A percentile compares a stretch with the other conserved stretches of the same genome.
These are phyloP conservation scores for Rhodotorula babjevae DNA, from an alignment of 768 basidiomycete genomes.

Conservation along the genomic window DNA sequence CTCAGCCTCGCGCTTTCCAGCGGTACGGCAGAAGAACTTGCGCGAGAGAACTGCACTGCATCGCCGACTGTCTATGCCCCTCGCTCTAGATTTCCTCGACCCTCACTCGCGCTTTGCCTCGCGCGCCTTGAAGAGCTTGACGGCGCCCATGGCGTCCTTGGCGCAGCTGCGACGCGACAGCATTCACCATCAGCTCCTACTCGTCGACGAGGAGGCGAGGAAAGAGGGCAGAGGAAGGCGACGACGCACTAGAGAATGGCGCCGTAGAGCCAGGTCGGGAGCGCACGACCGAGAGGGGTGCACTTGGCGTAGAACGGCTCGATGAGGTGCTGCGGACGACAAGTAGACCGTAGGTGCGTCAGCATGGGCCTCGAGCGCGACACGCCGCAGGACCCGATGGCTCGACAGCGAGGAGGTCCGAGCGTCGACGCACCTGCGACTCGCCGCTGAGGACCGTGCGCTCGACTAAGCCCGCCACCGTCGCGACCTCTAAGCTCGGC, in stretches of 20 bases:
- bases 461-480: conserved; percentile 17
- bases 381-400: too few relatives aligned
- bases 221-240: too few relatives aligned
- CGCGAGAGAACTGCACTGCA: too few relatives aligned
- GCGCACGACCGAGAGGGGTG: conserved; percentile 27
- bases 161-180: not conserved
- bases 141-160: conserved; percentile 13
- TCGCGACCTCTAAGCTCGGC: conserved; percentile 26
- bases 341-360: not conserved
- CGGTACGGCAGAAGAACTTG: too few relatives aligned
- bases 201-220: too few relatives aligned
- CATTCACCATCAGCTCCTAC: too few relatives aligned
- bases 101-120: not conserved
- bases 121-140: not conserved
- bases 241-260: conserved; percentile 8
- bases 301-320: conserved; percentile 61
- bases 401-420: too few relatives aligned
- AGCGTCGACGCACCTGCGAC: conserved; percentile 26
- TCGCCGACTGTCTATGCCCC: too few relatives aligned
- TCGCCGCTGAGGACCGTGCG: conserved; percentile 29
- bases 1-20: too few relatives aligned
- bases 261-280: conserved; percentile 37
- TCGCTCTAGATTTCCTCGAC: too few relatives aligned
- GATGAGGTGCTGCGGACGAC: conserved; percentile 65
- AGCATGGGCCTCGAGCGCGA: conserved; percentile 55